These are phyloP conservation scores for Parathielavia hyrcaniae DNA, from an alignment of 495 filamentous ascomycete genomes.

Conservation along the genomic window DNA sequence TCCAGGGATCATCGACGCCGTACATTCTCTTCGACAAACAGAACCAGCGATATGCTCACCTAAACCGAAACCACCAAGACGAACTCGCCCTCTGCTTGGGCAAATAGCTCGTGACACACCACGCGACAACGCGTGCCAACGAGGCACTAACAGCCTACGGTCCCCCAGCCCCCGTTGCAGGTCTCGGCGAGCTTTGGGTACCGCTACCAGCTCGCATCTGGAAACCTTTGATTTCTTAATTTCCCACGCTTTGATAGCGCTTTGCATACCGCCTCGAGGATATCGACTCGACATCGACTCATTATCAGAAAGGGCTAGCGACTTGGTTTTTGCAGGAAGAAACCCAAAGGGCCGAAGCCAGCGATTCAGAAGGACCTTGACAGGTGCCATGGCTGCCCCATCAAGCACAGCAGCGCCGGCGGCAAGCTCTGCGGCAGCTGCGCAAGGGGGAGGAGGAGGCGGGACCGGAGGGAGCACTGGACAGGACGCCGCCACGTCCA, in stretches of 20 bases:
- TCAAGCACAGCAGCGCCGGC: constrained; percentile 7
- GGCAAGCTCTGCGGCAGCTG: not conserved
- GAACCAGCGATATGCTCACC: not conserved
- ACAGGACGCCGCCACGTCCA: constrained; percentile 3
- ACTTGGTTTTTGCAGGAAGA: not conserved
- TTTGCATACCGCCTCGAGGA: not conserved
- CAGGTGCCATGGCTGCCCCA: constrained; percentile 9
- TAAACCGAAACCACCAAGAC: constrained; percentile 1
- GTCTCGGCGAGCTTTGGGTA: constrained; percentile 11
- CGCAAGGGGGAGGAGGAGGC: constrained; percentile 3
- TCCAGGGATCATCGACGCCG: not conserved
- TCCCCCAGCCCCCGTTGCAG: constrained; percentile 2
- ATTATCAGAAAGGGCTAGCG: not conserved
- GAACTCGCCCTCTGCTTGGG: not conserved
- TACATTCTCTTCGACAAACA: constrained; percentile 2
- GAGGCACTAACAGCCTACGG: not conserved
- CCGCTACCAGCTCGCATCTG: not conserved
- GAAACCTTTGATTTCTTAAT: not conserved
- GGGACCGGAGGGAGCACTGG: not conserved
- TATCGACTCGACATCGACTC: not conserved
- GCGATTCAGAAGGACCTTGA: not conserved
- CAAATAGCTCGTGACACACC: not conserved
- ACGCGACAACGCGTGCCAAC: not conserved
- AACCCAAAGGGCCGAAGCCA: not conserved
- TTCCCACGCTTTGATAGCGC: constrained; percentile 7